These are phyloP conservation scores for Cylindrotheca fusiformis DNA, from an alignment of 108 stramenopile species.

Conservation along the genomic window DNA sequence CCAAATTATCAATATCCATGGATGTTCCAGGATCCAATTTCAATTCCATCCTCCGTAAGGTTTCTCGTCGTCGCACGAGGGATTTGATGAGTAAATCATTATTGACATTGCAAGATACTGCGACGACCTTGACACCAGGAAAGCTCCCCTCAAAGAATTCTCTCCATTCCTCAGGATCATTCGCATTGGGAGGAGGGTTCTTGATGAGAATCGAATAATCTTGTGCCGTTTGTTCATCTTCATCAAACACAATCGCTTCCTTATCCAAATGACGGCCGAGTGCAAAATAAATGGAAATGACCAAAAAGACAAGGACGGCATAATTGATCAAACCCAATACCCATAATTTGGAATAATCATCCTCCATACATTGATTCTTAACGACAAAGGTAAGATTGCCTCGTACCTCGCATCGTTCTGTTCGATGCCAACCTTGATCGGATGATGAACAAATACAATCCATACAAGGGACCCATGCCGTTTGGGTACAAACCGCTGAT, in stretches of 20 bases:
- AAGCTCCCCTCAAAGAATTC: slow-evolving; percentile 62
- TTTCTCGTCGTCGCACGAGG: slow-evolving; percentile 67
- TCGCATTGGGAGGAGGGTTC: slow-evolving; percentile 83
- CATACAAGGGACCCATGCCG: slow-evolving; percentile 63
- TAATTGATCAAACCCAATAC: slow-evolving; percentile 55
- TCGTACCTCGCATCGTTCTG: slow-evolving; percentile 11
- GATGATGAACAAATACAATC: slow-evolving; percentile 14
- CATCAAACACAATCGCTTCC: slow-evolving; percentile 45
- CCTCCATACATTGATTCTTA: slow-evolving; percentile 56
- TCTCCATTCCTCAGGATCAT: slow-evolving; percentile 82
- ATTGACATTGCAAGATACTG: slow-evolving; percentile 72
- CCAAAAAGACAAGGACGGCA: slow-evolving; percentile 48
- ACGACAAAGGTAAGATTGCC: slow-evolving; percentile 30
- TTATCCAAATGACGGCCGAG: slow-evolving; percentile 2
- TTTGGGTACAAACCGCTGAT: slow-evolving; percentile 46
- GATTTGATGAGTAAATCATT: slow-evolving; percentile 74
- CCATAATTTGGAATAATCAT: slow-evolving; percentile 45
- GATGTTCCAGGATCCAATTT: slow-evolving; percentile 50
- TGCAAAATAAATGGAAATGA: slow-evolving; percentile 30
- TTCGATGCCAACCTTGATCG: neutral
- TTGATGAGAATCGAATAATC: slow-evolving; percentile 84
- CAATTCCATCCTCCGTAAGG: slow-evolving; percentile 51
- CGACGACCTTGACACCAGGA: slow-evolving; percentile 58
- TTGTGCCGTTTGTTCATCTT: slow-evolving; percentile 88
- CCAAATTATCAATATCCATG: slow-evolving; percentile 57